Conservation (phyloP, 352 stramenopile species). For the Paralagenidium karlingii region DNA sequence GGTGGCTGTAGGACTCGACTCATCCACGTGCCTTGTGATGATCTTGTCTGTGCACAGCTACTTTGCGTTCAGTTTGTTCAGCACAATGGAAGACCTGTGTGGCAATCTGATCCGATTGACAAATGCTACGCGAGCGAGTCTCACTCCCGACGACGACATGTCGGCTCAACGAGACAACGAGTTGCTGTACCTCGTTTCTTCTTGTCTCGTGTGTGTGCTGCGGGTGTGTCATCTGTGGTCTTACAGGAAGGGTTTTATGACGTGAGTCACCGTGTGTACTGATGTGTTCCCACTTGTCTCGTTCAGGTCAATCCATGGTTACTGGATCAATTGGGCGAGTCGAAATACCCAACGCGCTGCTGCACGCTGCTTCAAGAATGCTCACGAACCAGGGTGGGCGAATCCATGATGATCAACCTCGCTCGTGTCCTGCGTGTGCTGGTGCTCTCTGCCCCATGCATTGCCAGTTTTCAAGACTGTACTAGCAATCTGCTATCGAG, state of each 20-base stretch:
- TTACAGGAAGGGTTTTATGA: too few relatives aligned
- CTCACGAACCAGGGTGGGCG: too few relatives aligned
- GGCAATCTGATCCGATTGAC: conserved; percentile 54
- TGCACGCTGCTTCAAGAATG: conserved; percentile 54
- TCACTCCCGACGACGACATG: conserved; percentile 49
- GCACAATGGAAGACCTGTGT: conserved; percentile 66
- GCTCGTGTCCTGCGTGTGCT: conserved; percentile 60
- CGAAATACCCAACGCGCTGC: conserved; percentile 55
- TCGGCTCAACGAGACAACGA: conserved; percentile 49
- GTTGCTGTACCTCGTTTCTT: conserved; percentile 57
- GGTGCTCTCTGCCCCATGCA: conserved; percentile 33
- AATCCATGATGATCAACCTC: conserved; percentile 46
- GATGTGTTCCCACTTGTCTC: too few relatives aligned
- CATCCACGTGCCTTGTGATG: background rate
- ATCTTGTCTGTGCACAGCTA: conserved; percentile 19
- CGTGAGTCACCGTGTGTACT: too few relatives aligned
- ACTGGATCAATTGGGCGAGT: conserved; percentile 28
- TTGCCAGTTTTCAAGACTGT: conserved; percentile 43
- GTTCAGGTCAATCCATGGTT: conserved; percentile 49
- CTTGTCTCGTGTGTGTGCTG: conserved; percentile 62
- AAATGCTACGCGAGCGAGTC: conserved; percentile 40
- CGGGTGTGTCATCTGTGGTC: conserved; percentile 29
- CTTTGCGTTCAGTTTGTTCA: conserved; percentile 67
- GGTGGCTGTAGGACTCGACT: too few relatives aligned
- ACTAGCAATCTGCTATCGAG: conserved; percentile 41